These are phyloP conservation scores for Chrysanthemum makinoi DNA, from an alignment of 129 eudicot genomes.

Conservation along the genomic window DNA sequence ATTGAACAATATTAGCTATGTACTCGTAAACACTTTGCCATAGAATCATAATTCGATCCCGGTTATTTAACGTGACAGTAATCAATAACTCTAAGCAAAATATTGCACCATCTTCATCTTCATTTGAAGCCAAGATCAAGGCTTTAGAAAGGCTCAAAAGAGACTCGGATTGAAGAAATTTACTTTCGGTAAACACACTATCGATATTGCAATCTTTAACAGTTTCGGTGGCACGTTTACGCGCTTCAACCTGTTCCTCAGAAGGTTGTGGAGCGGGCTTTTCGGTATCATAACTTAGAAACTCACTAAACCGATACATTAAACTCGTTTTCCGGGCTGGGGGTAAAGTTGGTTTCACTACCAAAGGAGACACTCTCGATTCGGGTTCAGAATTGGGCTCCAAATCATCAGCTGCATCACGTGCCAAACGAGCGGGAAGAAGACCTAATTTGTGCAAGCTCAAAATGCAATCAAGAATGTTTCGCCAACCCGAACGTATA, in stretches of 20 bases:
- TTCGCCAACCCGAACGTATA: constrained; percentile 79
- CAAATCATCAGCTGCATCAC: constrained; percentile 68
- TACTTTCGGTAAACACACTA: constrained; percentile 68
- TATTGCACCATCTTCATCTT: constrained; percentile 60
- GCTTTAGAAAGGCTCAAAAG: constrained; percentile 61
- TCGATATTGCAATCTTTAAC: constrained; percentile 72
- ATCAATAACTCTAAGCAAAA: constrained; percentile 79
- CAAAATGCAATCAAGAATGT: constrained; percentile 69
- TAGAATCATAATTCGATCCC: constrained; percentile 76
- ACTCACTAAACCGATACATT: constrained; percentile 76
- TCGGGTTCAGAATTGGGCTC: constrained; percentile 46
- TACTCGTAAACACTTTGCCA: constrained; percentile 84
- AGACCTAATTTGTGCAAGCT: constrained; percentile 76
- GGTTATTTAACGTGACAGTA: constrained; percentile 69
- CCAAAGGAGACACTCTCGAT: constrained; percentile 34
- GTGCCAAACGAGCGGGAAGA: constrained; percentile 63
- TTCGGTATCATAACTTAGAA: constrained; percentile 66
- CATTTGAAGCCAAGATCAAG: constrained; percentile 52
- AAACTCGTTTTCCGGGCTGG: constrained; percentile 54
- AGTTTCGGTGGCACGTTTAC: constrained; percentile 57
- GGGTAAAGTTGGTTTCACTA: constrained; percentile 34
- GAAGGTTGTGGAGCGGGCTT: constrained; percentile 76
- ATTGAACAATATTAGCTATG: constrained; percentile 69
- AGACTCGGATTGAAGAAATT: constrained; percentile 85
- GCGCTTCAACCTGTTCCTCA: constrained; percentile 72